Evolutionary conservation across 202 grass and related monocot species (phyloP).

Genomic region (Cymbopogon flexuosus): DNA sequence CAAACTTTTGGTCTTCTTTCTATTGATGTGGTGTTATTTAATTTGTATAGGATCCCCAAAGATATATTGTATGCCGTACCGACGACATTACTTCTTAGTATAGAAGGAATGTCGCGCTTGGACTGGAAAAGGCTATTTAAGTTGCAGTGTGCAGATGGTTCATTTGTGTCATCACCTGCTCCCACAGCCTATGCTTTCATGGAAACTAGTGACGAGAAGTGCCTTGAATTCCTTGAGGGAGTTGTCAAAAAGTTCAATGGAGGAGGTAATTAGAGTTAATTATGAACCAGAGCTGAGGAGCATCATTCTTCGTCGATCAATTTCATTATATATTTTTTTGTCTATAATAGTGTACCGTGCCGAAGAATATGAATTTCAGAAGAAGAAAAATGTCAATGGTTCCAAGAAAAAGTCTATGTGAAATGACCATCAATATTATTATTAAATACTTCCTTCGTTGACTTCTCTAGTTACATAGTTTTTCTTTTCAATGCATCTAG

Average conservation of each 20-base stretch:
- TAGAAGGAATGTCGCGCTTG: conserved; percentile 53
- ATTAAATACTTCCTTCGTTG: too few species aligned
- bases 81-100: conserved; percentile 48
- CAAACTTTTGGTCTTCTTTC: too few species aligned
- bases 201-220: conserved; percentile 40
- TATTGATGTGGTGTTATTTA: neutral
- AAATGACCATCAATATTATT: too few species aligned
- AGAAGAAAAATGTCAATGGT: too few species aligned
- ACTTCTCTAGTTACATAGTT: too few species aligned
- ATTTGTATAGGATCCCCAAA: conserved; percentile 42
- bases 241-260: conserved; percentile 39
- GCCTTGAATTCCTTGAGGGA: conserved; percentile 37
- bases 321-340: too few species aligned
- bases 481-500: too few species aligned
- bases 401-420: too few species aligned
- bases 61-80: conserved; percentile 46
- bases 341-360: too few species aligned
- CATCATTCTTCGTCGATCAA: too few species aligned
- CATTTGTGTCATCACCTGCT: conserved; percentile 50
- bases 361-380: too few species aligned
- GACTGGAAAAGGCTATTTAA: conserved; percentile 46
- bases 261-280: conserved; percentile 32
- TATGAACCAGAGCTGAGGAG: too few species aligned
- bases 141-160: conserved; percentile 43
- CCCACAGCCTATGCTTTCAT: conserved; percentile 50